These are phyloP conservation scores for Sphaerosporella brunnea DNA, from an alignment of 495 filamentous ascomycete species.

Conservation along the genomic window DNA sequence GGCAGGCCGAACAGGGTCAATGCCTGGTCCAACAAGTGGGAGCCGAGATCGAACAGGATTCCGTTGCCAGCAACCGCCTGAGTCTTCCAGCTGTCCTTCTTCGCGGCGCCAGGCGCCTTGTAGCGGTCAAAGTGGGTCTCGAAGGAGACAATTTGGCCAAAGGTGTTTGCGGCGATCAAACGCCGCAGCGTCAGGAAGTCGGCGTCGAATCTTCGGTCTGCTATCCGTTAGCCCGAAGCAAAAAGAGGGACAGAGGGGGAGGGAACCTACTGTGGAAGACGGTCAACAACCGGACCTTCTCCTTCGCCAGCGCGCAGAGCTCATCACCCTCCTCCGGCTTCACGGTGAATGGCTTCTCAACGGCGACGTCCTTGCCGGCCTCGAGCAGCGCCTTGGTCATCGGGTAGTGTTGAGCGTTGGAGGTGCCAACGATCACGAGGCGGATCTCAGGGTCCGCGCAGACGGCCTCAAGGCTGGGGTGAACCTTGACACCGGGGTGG, in stretches of 20 bases:
- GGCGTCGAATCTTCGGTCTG: slow-evolving; percentile 63
- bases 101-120: slow-evolving; percentile 36
- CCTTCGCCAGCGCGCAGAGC: slow-evolving; percentile 46
- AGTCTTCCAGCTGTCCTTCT: slow-evolving; percentile 48
- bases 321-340: slow-evolving; percentile 51
- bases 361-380: slow-evolving; percentile 64
- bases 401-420: slow-evolving; percentile 55
- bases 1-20: slow-evolving; percentile 66
- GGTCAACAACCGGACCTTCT: slow-evolving; percentile 44
- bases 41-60: slow-evolving; percentile 65
- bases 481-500: slow-evolving; percentile 46
- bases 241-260: neutral
- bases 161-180: slow-evolving; percentile 36
- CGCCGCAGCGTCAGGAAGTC: slow-evolving; percentile 64
- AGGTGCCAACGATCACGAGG: slow-evolving; percentile 56
- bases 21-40: slow-evolving; percentile 68
- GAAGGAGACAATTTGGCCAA: slow-evolving; percentile 60
- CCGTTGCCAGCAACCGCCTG: slow-evolving; percentile 46
- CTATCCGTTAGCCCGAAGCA: neutral
- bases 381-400: slow-evolving; percentile 49
- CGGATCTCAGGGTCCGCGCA: slow-evolving; percentile 44
- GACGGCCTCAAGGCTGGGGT: slow-evolving; percentile 43
- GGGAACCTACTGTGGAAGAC: slow-evolving; percentile 59
- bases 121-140: slow-evolving; percentile 77
- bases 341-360: slow-evolving; percentile 80